Evolutionary conservation across 768 basidiomycete genomes (phyloP).

Genomic region (Rhodosporidiobolus odoratus): DNA sequence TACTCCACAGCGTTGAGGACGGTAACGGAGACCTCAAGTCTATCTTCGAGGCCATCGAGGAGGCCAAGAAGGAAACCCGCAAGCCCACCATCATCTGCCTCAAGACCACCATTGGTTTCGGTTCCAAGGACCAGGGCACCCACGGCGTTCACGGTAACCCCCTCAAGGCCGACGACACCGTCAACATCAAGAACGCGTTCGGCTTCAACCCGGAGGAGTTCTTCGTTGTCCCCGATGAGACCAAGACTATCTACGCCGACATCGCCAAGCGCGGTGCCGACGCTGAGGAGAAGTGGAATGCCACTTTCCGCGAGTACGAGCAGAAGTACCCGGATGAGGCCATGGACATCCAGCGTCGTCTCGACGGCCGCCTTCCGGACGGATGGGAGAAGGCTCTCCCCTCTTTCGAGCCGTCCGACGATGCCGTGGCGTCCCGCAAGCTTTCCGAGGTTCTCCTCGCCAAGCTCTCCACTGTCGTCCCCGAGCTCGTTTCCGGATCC

Average conservation of each 20-base stretch:
- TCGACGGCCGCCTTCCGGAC: constrained; percentile 71
- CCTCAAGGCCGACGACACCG: constrained; percentile 86
- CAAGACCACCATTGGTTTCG: constrained; percentile 81
- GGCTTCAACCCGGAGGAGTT: constrained; percentile 70
- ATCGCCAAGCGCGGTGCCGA: constrained; percentile 67
- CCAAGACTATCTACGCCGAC: constrained; percentile 63
- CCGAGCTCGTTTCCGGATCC: constrained; percentile 58
- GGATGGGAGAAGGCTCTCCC: constrained; percentile 83
- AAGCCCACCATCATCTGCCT: constrained; percentile 66
- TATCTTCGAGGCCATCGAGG: constrained; percentile 71
- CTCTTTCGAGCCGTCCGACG: constrained; percentile 72
- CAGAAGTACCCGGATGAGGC: constrained; percentile 77
- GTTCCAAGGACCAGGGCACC: constrained; percentile 86
- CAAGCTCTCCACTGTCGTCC: constrained; percentile 65
- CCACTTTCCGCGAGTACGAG: constrained; percentile 62
- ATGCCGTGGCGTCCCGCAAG: constrained; percentile 86
- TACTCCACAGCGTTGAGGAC: constrained; percentile 13
- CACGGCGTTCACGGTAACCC: constrained; percentile 92
- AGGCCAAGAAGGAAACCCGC: constrained; percentile 66
- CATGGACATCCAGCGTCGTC: constrained; percentile 77
- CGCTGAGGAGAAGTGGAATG: constrained; percentile 68
- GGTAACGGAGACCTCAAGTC: constrained; percentile 62
- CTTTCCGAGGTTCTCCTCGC: constrained; percentile 83
- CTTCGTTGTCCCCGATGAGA: constrained; percentile 71
- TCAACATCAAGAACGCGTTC: constrained; percentile 72